phyloP scores from a whole-genome alignment of 108 stramenopile species.

The Cyclotella cryptica region DNA sequence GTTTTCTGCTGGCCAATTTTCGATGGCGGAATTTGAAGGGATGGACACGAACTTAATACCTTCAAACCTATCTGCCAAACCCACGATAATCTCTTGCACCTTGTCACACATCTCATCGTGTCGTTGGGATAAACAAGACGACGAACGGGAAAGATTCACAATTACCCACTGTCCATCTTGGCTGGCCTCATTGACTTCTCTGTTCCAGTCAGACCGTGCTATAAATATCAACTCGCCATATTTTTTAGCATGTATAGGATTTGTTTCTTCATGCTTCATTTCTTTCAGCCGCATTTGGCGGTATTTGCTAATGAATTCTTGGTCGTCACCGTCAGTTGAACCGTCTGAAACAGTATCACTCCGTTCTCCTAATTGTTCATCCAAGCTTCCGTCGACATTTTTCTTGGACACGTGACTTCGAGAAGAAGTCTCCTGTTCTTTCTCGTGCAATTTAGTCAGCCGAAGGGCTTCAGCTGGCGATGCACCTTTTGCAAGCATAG shows the following conservation, averaged over 20 bases:
- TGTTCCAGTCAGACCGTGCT: slow-evolving; percentile 70
- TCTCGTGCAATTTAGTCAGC: slow-evolving; percentile 36
- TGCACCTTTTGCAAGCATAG: slow-evolving; percentile 81
- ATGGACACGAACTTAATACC: slow-evolving; percentile 89
- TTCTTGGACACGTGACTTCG: neutral
- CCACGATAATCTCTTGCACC: slow-evolving; percentile 47
- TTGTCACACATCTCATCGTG: slow-evolving; percentile 54
- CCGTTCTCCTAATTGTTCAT: slow-evolving; percentile 12
- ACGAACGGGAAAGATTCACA: slow-evolving; percentile 56
- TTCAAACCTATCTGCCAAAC: slow-evolving; percentile 48
- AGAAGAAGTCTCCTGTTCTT: slow-evolving; percentile 13
- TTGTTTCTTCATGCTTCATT: slow-evolving; percentile 40
- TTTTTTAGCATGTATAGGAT: neutral
- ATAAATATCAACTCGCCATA: slow-evolving; percentile 64
- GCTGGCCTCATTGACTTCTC: slow-evolving; percentile 79
- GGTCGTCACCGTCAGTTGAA: slow-evolving; percentile 20
- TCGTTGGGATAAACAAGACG: slow-evolving; percentile 33
- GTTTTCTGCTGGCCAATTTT: slow-evolving; percentile 91
- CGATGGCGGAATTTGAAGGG: slow-evolving; percentile 77
- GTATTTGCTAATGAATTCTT: slow-evolving; percentile 64
- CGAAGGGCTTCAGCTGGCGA: slow-evolving; percentile 60
- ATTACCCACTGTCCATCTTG: slow-evolving; percentile 69
- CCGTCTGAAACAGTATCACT: slow-evolving; percentile 9
- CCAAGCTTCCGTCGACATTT: neutral
- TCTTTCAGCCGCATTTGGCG: slow-evolving; percentile 62